phyloP scores from a whole-genome alignment of 257 asterid genomes.

The Fraxinus anomala region DNA sequence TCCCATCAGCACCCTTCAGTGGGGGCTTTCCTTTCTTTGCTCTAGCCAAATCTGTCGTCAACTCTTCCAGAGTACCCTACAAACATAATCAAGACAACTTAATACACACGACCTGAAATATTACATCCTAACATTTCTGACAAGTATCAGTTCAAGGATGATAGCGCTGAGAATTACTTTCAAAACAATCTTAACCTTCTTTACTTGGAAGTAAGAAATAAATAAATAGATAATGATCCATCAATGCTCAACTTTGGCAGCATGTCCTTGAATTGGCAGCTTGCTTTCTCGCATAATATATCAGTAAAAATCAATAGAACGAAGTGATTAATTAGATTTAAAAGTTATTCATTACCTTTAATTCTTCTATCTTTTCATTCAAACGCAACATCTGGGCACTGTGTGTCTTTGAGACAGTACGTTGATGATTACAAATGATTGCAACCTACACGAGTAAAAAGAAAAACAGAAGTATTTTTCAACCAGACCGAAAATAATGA shows the following conservation, averaged over 20 bases:
- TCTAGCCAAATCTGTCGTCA: slow-evolving; percentile 65
- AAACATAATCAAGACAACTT: slow-evolving; percentile 12
- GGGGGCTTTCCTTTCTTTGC: slow-evolving; percentile 92
- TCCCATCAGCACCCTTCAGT: slow-evolving; percentile 72
- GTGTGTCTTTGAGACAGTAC: slow-evolving; percentile 86
- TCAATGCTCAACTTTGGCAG: slow-evolving; percentile 12
- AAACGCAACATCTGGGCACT: slow-evolving; percentile 72
- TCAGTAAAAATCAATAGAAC: slow-evolving; percentile 2
- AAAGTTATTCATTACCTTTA: slow-evolving; percentile 55
- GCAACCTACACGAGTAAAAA: slow-evolving; percentile 70
- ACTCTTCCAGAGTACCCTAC: slow-evolving; percentile 68
- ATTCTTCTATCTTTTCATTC: slow-evolving; percentile 83
- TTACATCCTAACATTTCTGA: neutral
- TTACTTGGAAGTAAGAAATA: neutral
- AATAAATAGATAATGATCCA: neutral
- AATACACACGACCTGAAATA: neutral
- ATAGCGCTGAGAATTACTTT: neutral
- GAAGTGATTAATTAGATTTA: neutral
- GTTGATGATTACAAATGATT: slow-evolving; percentile 95
- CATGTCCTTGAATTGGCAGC: neutral
- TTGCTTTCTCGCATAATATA: neutral
- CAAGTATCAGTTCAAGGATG: neutral
- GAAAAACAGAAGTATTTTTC: slow-evolving; percentile 12
- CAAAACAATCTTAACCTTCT: neutral
- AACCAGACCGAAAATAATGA: neutral